Base-by-base conservation (phyloP, 495 filamentous ascomycete species). In the Parathielavia hyrcaniae region DNA sequence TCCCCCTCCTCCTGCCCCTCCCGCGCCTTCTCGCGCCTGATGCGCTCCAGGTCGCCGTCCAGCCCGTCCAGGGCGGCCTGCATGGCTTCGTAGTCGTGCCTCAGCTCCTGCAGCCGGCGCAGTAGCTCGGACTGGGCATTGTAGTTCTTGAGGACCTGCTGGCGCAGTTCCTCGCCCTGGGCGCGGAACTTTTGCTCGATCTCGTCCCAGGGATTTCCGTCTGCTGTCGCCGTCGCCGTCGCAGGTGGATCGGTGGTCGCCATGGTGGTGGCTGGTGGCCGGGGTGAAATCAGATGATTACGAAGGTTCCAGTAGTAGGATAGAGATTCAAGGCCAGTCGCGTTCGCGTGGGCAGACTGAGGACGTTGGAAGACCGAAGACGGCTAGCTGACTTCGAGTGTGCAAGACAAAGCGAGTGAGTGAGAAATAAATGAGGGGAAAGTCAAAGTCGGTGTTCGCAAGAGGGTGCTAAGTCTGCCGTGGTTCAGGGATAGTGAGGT, bases 171-270 rank as follows among this genome's bases (percentile, higher is more conserved):
- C 26, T 59, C 54, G 38, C 16, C 4, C 4, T 52, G 11, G 12
- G 49, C 46, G 23, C n/a, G 26, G 39, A 41, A 39, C 6, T 70
- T 67, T 45, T 50, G 47, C 53, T 70, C 61, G 23, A 71, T 67
- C 16, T 64, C 52, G 19, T 64, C 59, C 69, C 67, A 71, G 10
- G 56, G 40, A n/a, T 39, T 12, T 12, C 50, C 22, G 14, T 35
- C 26, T 0, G 11, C 26, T 32, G 34, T 16, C 32, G 55, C 11
- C 32, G 23, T 36, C 35, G 46, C 12, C 2, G 19, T 19, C 39
- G 19, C 19, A 4, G 12, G 1, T 30, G 10, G 10, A 7, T 41
- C 16, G 10, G 4, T 14, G 9, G 30, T 3, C 16, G 16, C 12
- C 10, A 9, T 6, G 34, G 32, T 17, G 26, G 14, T 11, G 7